Percentiles rank a stretch among this genome's conserved stretches.
phyloP scores from a whole-genome alignment of 805 yeast genomes.

The Pichia occidentalis region DNA sequence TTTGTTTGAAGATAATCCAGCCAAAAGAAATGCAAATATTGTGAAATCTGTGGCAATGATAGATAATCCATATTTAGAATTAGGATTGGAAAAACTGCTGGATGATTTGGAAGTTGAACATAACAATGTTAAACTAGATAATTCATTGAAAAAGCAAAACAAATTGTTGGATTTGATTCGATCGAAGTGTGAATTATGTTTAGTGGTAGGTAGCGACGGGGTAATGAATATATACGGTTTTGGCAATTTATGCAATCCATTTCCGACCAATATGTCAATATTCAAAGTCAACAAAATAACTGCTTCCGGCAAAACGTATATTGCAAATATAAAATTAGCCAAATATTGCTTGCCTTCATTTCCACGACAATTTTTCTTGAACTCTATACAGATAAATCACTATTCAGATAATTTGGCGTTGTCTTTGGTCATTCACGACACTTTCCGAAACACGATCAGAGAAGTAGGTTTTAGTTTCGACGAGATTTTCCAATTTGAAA shows the following conservation, averaged over 20 bases:
- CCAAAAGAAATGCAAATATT: constrained; percentile 10
- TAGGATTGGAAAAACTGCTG: constrained; percentile 21
- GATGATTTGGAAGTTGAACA: constrained; percentile 16
- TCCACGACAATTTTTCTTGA: constrained; percentile 20
- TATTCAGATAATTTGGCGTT: constrained; percentile 22
- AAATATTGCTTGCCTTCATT: constrained; percentile 28
- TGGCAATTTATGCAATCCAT: constrained; percentile 39
- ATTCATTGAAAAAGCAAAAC: constrained; percentile 15
- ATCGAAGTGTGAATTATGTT: constrained; percentile 33
- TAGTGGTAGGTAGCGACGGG: constrained; percentile 38
- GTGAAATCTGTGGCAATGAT: constrained; percentile 28
- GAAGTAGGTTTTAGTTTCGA: constrained; percentile 29
- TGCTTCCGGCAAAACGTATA: constrained; percentile 14
- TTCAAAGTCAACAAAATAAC: constrained; percentile 30
- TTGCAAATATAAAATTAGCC: constrained; percentile 18
- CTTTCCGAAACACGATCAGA: constrained; percentile 30
- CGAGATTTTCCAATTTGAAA: constrained; percentile 24
- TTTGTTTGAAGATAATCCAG: constrained; percentile 19
- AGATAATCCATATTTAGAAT: constrained; percentile 33
- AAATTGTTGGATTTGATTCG: constrained; percentile 23
- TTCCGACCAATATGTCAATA: constrained; percentile 44
- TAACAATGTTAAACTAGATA: not conserved
- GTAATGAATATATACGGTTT: constrained; percentile 39
- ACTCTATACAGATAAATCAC: constrained; percentile 20
- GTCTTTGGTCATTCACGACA: constrained; percentile 42